Conservation (phyloP, 805 yeast species). For the Ogataea philodendri region DNA sequence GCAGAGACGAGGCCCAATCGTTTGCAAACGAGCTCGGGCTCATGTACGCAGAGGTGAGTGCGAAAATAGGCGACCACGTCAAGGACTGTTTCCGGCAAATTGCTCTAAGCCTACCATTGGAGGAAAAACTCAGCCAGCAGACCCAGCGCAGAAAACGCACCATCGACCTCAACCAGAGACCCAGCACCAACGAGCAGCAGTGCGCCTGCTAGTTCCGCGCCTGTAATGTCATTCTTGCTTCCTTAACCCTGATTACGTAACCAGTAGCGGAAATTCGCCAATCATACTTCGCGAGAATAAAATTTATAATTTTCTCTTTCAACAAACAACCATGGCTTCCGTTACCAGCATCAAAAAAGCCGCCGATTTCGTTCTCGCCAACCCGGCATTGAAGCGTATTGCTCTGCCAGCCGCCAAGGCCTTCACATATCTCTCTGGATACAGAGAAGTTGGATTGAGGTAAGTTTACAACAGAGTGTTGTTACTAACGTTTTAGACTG, state of each 20-base stretch:
- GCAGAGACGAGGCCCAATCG: slow-evolving; percentile 45
- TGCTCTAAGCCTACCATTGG: slow-evolving; percentile 45
- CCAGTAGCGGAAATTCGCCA: slow-evolving; percentile 8
- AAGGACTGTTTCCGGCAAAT: slow-evolving; percentile 47
- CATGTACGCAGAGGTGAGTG: slow-evolving; percentile 54
- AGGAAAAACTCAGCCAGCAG: slow-evolving; percentile 26
- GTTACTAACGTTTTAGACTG: slow-evolving; percentile 41
- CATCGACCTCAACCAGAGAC: slow-evolving; percentile 32
- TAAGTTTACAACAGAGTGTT: slow-evolving; percentile 20
- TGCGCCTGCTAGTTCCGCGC: slow-evolving; percentile 31
- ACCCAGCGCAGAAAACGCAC: slow-evolving; percentile 26
- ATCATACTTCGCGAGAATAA: slow-evolving; percentile 20
- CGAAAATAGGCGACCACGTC: slow-evolving; percentile 54
- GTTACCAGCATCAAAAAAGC: slow-evolving; percentile 69
- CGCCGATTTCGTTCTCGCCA: slow-evolving; percentile 75
- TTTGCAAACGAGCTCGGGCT: slow-evolving; percentile 54
- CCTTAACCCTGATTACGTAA: slow-evolving; percentile 4
- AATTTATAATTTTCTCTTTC: slow-evolving; percentile 12
- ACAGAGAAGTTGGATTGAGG: slow-evolving; percentile 91
- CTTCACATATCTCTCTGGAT: slow-evolving; percentile 76
- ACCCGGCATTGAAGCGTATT: slow-evolving; percentile 74
- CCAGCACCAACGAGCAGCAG: slow-evolving; percentile 34
- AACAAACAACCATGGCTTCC: slow-evolving; percentile 43
- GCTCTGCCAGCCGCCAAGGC: slow-evolving; percentile 77
- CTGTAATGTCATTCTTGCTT: no score